Base-by-base conservation (phyloP, 352 stramenopile species). In the Pythium pyrilobum region DNA sequence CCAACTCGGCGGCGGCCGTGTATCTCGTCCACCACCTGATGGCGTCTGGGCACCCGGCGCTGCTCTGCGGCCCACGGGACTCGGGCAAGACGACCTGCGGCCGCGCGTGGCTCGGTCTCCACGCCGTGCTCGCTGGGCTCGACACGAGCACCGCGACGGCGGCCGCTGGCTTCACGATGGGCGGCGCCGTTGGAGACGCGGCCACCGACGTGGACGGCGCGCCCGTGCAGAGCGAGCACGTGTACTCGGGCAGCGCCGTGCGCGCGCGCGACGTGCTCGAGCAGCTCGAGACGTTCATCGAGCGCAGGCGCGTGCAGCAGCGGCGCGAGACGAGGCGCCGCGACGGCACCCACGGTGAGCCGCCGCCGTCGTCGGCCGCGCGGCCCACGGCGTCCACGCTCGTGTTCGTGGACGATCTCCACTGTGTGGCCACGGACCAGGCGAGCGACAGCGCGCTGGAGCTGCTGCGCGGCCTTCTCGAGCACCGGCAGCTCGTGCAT, bases 361-460 rank as follows among this genome's bases (percentile, higher is more conserved):
- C n/a, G n/a, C n/a, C n/a, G n/a, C n/a, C n/a, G n/a, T n/a, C n/a
- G n/a, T n/a, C n/a, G n/a, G n/a, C n/a, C n/a, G n/a, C n/a, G n/a
- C n/a, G n/a, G n/a, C n/a, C 28, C 11, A 34, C 42, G 15, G 36
- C 60, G 13, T 42, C 53, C 11, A 68, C 43, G 9, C 62, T 74
- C 25, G 52, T 85, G 6, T 89, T 85, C 46, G 44, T 89, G 18
- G 78, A 89, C n/a, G 78, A 89, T 36, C 52, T 89, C 1, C 73
- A 89, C 9, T 77, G 64, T 27, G 36, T 78, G 23, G 42, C 75
- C 18, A 4, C 46, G 0, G 13, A 50, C 4, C 20, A 24, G 5
- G 43, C 18, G 3, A 72, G 66, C 39, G 55, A 84, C 38, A 74
- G 64, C 1, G 56, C 70, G 4, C 11, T 74, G 7, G 78, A 89